Base-by-base conservation (phyloP, 2,329 filamentous ascomycete species). In the Pseudopyricularia cyperi region DNA sequence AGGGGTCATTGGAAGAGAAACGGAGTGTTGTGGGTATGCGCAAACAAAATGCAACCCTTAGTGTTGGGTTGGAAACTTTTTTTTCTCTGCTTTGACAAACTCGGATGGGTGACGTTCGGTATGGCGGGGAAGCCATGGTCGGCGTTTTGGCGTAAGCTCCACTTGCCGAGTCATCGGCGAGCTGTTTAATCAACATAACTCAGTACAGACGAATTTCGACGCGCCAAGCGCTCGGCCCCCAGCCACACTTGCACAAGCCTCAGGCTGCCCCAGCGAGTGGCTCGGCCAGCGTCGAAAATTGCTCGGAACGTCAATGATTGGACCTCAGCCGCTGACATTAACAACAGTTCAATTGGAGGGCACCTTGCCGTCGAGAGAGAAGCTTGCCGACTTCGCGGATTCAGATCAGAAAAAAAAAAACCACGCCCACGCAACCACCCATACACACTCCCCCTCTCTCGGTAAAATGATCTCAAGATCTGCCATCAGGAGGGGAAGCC, bases 401-500 rank as follows among this genome's bases (percentile, higher is more conserved):
- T 14, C 30, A 17, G 34, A 30, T 30, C 19, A 24, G 33, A 48
- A 51, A 55, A 55, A 56, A 54, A 54, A 56, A 54, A 52, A 57
- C 46, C 55, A 55, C 37, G 24, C 6, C 19, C 39, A 22, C 39
- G 39, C 37, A 46, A 46, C 28, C 28, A 34, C 37, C 17, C 28
- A 37, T 39, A n/a, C 61, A 56, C 57, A 60, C 54, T 53, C 54
- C 53, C 39, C 71, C 73, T 71, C 69, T 66, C 69, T 69, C 68
- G 74, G 67, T 65, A 80, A 72, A 65, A 81, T 81, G 77, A 74
- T 80, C 68, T 78, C 76, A 68, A 75, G 76, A 76, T 75, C 76
- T 65, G 72, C 75, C 69, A 70, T 80, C 66, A 71, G 75, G 65
- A 72, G 74, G 71, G 73, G 71, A 67, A 72, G 74, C 68, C 75